phyloP scores from a whole-genome alignment of 257 asterid genomes.

The Penstemon newberryi region DNA sequence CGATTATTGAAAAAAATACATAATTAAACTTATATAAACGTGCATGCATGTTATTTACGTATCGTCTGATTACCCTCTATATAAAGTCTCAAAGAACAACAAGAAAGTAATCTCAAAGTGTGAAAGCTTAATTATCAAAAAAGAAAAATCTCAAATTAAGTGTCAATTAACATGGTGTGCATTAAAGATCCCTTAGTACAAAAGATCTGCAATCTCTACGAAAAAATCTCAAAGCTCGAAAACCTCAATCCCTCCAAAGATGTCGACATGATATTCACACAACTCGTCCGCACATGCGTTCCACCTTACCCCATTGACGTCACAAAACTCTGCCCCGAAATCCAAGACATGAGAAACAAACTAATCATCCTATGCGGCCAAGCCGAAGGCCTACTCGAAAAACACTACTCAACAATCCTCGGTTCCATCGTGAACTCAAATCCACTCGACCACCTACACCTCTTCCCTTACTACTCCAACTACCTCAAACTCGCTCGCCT shows the following conservation, averaged over 20 bases:
- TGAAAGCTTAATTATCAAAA: neutral
- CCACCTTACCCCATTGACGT: slow-evolving; percentile 85
- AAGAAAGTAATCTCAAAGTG: no score
- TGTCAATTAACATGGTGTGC: slow-evolving; percentile 64
- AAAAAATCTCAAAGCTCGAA: slow-evolving; percentile 57
- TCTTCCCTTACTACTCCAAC: slow-evolving; percentile 72
- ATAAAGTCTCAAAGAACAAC: no score
- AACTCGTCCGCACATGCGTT: slow-evolving; percentile 70
- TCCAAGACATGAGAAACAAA: slow-evolving; percentile 58
- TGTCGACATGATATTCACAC: slow-evolving; percentile 70
- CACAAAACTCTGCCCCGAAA: slow-evolving; percentile 52
- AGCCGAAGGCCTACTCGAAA: slow-evolving; percentile 77
- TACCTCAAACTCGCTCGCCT: slow-evolving; percentile 70
- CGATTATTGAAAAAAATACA: no score
- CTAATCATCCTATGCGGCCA: slow-evolving; percentile 68
- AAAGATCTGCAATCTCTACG: slow-evolving; percentile 51
- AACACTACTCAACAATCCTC: slow-evolving; percentile 58
- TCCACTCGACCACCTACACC: slow-evolving; percentile 60
- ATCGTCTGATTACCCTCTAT: no score
- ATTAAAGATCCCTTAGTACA: slow-evolving; percentile 64
- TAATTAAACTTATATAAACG: no score
- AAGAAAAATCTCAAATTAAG: slow-evolving; percentile 20
- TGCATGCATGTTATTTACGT: neutral
- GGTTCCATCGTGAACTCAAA: slow-evolving; percentile 31
- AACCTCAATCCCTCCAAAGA: slow-evolving; percentile 62